A percentile compares a stretch with the other conserved stretches of the same genome.
Conservation (phyloP, 768 basidiomycete genomes). For the Podaxis carcinomalis region DNA sequence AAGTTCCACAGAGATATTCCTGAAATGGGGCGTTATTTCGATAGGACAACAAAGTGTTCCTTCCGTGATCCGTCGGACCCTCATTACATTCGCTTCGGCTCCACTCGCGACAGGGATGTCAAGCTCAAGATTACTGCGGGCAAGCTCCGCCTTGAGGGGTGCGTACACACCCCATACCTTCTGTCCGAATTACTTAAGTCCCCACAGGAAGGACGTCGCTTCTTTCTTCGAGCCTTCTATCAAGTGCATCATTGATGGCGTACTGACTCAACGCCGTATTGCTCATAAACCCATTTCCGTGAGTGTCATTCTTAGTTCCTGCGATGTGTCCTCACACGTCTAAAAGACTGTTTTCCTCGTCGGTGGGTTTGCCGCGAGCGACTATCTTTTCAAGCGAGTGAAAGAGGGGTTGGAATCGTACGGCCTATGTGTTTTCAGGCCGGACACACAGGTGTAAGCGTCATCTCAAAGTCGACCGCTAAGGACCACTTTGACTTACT, state of each 20-base stretch:
- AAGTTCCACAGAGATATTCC: constrained; percentile 32
- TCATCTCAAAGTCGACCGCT: not conserved
- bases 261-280: constrained; percentile 16
- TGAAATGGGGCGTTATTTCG: constrained; percentile 36
- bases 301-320: not conserved
- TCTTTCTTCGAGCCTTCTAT: constrained; percentile 27
- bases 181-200: not conserved
- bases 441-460: constrained; percentile 53
- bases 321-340: not conserved
- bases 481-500: not conserved
- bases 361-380: constrained; percentile 56
- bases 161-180: not conserved
- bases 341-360: constrained; percentile 37
- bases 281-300: constrained; percentile 22
- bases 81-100: constrained; percentile 40
- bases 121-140: constrained; percentile 34
- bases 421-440: constrained; percentile 41
- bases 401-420: constrained; percentile 30
- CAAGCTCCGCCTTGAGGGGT: constrained; percentile 37
- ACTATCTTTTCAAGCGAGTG: constrained; percentile 46
- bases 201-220: constrained; percentile 15
- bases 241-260: constrained; percentile 23
- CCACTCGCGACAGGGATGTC: constrained; percentile 30
- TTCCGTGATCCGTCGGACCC: constrained; percentile 32
- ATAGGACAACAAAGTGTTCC: constrained; percentile 37